Evolutionary conservation across 2,329 filamentous ascomycete species (phyloP), one percentile per base, ranked within the genome.

Genomic region (Capronia coronata): DNA sequence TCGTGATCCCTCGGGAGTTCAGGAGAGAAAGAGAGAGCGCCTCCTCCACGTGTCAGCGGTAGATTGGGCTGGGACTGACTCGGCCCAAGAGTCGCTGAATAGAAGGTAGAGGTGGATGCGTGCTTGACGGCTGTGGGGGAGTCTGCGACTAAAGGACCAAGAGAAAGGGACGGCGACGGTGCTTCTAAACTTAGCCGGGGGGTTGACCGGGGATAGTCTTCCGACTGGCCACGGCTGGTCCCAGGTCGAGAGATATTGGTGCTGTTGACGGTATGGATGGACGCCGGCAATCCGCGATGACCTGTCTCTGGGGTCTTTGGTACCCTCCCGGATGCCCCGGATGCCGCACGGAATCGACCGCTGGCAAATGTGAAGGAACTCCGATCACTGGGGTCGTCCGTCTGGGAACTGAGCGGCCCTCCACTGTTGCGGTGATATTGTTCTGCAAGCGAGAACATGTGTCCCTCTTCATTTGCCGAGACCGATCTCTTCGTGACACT

Each of bases 1-100:
- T 74, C 76, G 60, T 94, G 87, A 1, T 83, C 78, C 71, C 90
- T 78, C 1, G 89, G 89, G 64, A 95, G 78, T 3, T 89, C 89
- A 1, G 89, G 94, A 53, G 87, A 87, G 71, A 95, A 95, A 18
- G 87, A 87, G 71, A 95, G 95, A 18, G 94, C 72, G 3, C 84
- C 86, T 0, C 41, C 51, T 35, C 51, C 46, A 18, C 22, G 40
- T 18, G 39, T 86, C 6, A 8, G 14, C 90, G 34, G 46, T 16
- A 46, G 41, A 13, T 52, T 52, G 21, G 47, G 60, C 79, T 84
- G 35, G 83, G 81, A 32, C 75, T 73, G 25, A 72, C 51, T 65
- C 11, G 58, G 57, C 3, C 52, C 59, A 32, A 62, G 51, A 45
- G 52, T 22, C 18, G 56, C 58, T 1, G 65, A 61, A 39, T 57